phyloP scores from a whole-genome alignment of 441 rosid species.

The Pelargonium cotyledonis region DNA sequence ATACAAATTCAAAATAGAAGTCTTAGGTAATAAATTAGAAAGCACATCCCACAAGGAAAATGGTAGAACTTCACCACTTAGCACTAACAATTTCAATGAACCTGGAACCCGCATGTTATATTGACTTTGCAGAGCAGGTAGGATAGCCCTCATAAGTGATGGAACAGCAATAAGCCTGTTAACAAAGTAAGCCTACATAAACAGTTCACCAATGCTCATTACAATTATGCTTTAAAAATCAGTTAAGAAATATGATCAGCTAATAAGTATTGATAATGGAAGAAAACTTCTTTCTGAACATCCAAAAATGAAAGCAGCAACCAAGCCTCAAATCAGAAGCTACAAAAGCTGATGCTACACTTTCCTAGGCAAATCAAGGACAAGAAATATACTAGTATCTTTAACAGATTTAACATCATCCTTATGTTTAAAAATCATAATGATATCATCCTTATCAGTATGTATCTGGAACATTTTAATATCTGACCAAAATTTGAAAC shows the following conservation, averaged over 20 bases:
- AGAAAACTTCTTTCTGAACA: not conserved
- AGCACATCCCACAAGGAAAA: slow-evolving; percentile 70
- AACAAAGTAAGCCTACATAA: slow-evolving; percentile 57
- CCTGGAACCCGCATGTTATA: slow-evolving; percentile 26
- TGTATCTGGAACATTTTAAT: not conserved
- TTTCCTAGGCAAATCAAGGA: not conserved
- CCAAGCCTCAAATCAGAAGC: not conserved
- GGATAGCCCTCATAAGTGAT: slow-evolving; percentile 62
- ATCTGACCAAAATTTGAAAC: not conserved
- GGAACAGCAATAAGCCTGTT: slow-evolving; percentile 77
- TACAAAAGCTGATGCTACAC: not conserved
- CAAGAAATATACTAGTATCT: not conserved
- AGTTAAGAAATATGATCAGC: slow-evolving; percentile 5
- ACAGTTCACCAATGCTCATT: slow-evolving; percentile 4
- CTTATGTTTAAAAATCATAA: not conserved
- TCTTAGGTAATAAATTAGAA: slow-evolving; percentile 54
- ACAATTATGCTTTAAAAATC: slow-evolving; percentile 3
- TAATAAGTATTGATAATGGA: slow-evolving; percentile 11
- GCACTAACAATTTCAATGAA: slow-evolving; percentile 62
- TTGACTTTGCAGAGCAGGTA: slow-evolving; percentile 60
- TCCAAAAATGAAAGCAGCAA: not conserved
- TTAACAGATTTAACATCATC: not conserved
- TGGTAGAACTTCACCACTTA: slow-evolving; percentile 83
- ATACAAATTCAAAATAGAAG: slow-evolving; percentile 70
- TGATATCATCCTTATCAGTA: not conserved